Base-by-base conservation (phyloP, 345 rosid species). In the Murraya koenigii region DNA sequence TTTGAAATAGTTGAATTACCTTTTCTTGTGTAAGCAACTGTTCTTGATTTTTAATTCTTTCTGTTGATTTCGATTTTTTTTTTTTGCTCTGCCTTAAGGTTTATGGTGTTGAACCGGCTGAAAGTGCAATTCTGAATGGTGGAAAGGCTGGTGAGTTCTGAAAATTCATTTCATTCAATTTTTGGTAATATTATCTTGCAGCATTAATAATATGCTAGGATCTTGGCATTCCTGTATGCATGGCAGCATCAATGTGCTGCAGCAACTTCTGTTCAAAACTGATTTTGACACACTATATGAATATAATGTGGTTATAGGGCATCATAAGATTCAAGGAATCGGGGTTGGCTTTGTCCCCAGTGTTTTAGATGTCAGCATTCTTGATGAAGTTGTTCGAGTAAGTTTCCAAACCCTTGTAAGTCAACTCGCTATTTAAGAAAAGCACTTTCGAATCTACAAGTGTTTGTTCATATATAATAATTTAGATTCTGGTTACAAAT, bases 241-340 rank as follows among this genome's bases (percentile, higher is more conserved):
- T 44, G 25, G 41, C 36, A 1, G 23, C 65, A 35, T 79, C 49
- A 44, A 44, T 13, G 49, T 13, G 49, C 17, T 3, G 17, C 47
- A 2, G 47, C 32, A 41, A 41, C 5, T 44, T 44, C 49, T 3
- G 49, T 44, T 44, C 49, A 44, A 11, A 44, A 11, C 49, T 44
- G 1, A 44, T 44, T 11, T 44, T 44, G 4, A 44, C 49, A 44
- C 0, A 44, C 17, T 44, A 13, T n/a, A n/a, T n/a, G n/a, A n/a
- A n/a, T n/a, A n/a, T 44, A 44, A 44, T 13, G 49, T 13, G 49
- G 72, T 69, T 23, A 38, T 72, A 91, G 93, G 92, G 59, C 61
- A 66, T 32, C 92, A 89, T 83, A 44, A 63, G 78, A 89, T 91
- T 19, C 81, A 88, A 67, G 95, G 93, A 56, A 80, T 90, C 75